Evolutionary conservation across 441 rosid genomes (phyloP), one percentile per base, ranked within the genome.

Genomic region (Adansonia madagascariensis): DNA sequence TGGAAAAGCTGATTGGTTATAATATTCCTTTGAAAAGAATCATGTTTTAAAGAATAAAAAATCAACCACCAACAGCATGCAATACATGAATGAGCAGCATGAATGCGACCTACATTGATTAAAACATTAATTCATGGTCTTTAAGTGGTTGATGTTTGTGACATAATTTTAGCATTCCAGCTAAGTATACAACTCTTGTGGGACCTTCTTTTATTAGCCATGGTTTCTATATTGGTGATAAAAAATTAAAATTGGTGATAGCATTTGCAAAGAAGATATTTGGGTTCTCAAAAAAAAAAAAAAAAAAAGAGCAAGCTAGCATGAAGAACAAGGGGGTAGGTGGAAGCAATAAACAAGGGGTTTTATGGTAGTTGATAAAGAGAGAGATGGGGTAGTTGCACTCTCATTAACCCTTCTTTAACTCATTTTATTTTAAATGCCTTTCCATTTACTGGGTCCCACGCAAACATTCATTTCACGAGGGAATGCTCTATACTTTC

Each of bases 391-490:
- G 83, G 83, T 70, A 49, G 83, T 66, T 81, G 84, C 75, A 81
- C 44, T 71, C 68, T 79, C 76, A 73, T 80, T 60, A 75, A 67
- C 60, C 78, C 75, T 77, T 78, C 73, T 74, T 81, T 80, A 82
- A 65, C 67, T 78, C 83, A 4, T 47, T n/a, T 78, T n/a, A 79
- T 75, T 78, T 83, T 83, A 80, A 83, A 73, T 77, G 86, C 82
- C 46, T 44, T 43, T 57, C 39, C 39, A 3, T 31, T 9, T 57
- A 44, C 74, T 80, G 76, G 77, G 78, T 46, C 39, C 81, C 83
- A 77, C 80, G 88, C 89, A 85, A 80, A 86, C 91, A 86, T 88
- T 86, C 91, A 88, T 83, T 78, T 82, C 85, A 65, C 82, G 18
- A 82, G 82, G 76, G 61, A 55, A 10, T 31, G 39, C 60, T 50